Base-by-base conservation (phyloP, 257 asterid genomes). In the Fraxinus cuspidata region DNA sequence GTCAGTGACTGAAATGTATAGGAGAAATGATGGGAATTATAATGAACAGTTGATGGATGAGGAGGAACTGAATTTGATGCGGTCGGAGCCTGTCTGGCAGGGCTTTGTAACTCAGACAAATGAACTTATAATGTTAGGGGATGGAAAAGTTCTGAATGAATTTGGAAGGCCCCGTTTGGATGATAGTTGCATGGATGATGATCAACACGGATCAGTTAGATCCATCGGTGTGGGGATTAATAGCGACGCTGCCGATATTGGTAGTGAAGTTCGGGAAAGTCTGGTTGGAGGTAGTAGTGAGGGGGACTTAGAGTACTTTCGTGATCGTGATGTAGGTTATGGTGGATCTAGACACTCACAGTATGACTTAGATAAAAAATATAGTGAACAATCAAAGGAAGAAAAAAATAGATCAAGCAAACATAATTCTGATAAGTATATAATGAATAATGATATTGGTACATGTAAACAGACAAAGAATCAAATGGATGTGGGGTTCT, bases 181-280 rank as follows among this genome's bases (percentile, higher is more conserved):
- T 79, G 96, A 92, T 85, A 78, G 84, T 29, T 86, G 90, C 81
- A 37, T 88, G 88, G 98, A 96, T 74, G 97, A 96, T 75, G 97
- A 93, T 85, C 98, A 89, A 70, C 97, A 96, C 8, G 95, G 97
- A 80, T 96, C 99, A 8, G 97, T 96, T 74, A 87, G 99, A 83
- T 96, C 99, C n/a, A 96, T 96, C 82, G 99, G 99, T 34, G 99
- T 96, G 32, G 98, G 99, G 74, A 90, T 96, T 77, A 96, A 88
- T 82, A 92, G 96, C 78, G 98, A 96, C 85, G 94, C 89, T 80
- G 99, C 99, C 74, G 97, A 93, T 65, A 81, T 95, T 37, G 98
- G 97, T 77, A 92, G 97, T 76, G 97, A 94, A 85, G 91, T 89
- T 77, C 86, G 92, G 79, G 96, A 90, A 76, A 90, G 97, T 84